phyloP scores from a whole-genome alignment of 192 early-diverging fungal genomes.

The Jimgerdemannia lactiflua region DNA sequence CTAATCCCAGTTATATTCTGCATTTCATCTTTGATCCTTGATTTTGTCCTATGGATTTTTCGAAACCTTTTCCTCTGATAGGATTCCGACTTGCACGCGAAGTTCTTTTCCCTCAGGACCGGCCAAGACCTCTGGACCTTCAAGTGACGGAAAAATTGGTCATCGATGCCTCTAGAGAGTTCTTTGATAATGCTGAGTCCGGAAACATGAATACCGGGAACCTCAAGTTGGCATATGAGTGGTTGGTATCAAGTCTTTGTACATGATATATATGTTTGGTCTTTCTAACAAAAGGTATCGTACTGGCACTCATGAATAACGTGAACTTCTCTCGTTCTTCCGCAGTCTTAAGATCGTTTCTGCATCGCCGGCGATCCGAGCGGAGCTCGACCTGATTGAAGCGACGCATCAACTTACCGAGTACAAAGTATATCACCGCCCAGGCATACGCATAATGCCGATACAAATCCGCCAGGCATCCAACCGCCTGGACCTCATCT shows the following conservation, averaged over 20 bases:
- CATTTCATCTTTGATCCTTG: not conserved
- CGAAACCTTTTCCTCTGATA: conserved; percentile 8
- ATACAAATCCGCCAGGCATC: conserved; percentile 66
- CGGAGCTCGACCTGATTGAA: conserved; percentile 66
- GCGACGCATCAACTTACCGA: conserved; percentile 62
- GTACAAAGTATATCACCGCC: conserved; percentile 42
- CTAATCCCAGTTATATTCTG: not conserved
- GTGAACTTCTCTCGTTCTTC: too few species aligned
- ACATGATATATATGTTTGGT: too few species aligned
- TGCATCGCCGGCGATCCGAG: conserved; percentile 45
- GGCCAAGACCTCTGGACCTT: conserved; percentile 32
- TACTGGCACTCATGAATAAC: too few species aligned
- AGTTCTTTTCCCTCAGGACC: conserved; percentile 40
- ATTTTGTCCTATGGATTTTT: not conserved
- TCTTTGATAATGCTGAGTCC: conserved; percentile 70
- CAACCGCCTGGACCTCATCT: conserved; percentile 59
- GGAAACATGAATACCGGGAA: conserved; percentile 63
- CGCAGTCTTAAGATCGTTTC: conserved; percentile 62
- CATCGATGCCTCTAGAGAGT: conserved; percentile 66
- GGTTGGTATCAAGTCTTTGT: conserved; percentile 35
- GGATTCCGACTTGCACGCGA: conserved; percentile 57
- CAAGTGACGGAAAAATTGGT: conserved; percentile 57
- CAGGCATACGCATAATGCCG: conserved; percentile 56
- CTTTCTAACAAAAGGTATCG: not conserved
- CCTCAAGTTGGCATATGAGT: conserved; percentile 71